These are phyloP conservation scores for Komagataella mondaviorum DNA, from an alignment of 805 yeast species.

Conservation along the genomic window DNA sequence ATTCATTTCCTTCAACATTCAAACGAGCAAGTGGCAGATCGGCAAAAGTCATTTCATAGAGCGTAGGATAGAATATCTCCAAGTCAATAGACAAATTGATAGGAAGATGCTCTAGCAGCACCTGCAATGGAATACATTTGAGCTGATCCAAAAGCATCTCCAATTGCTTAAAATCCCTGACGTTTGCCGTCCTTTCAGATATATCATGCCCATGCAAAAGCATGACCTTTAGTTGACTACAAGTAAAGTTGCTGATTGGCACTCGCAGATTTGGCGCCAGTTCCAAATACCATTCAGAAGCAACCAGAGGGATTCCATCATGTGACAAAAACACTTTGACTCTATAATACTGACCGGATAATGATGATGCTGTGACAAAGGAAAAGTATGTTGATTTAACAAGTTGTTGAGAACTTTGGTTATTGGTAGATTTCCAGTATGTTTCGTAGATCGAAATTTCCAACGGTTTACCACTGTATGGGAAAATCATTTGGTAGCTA, in stretches of 20 bases:
- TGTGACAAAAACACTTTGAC: conserved; percentile 56
- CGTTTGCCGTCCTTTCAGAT: conserved; percentile 4
- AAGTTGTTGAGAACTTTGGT: conserved; percentile 15
- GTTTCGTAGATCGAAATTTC: conserved; percentile 91
- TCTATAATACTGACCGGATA: conserved; percentile 68
- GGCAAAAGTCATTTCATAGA: conserved; percentile 17
- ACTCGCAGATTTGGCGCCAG: conserved; percentile 32
- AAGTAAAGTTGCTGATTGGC: conserved; percentile 47
- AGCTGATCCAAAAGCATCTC: conserved; percentile 30
- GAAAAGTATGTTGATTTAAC: conserved; percentile 28
- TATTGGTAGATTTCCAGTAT: conserved; percentile 87
- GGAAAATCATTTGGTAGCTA: conserved; percentile 72
- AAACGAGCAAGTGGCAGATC: conserved; percentile 7
- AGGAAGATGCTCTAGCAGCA: conserved; percentile 42
- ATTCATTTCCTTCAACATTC: conserved; percentile 4
- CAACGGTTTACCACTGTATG: conserved; percentile 73
- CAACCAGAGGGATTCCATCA: conserved; percentile 79
- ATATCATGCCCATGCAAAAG: conserved; percentile 11
- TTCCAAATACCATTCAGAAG: conserved; percentile 51
- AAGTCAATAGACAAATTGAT: conserved; percentile 52
- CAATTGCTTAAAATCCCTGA: conserved; percentile 19
- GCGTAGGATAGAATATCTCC: conserved; percentile 68
- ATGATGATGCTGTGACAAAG: conserved; percentile 82
- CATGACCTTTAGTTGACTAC: conserved; percentile 22
- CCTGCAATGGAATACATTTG: conserved; percentile 42